Evolutionary conservation across 257 asterid genomes (phyloP).

Genomic region (Solanum habrochaites): DNA sequence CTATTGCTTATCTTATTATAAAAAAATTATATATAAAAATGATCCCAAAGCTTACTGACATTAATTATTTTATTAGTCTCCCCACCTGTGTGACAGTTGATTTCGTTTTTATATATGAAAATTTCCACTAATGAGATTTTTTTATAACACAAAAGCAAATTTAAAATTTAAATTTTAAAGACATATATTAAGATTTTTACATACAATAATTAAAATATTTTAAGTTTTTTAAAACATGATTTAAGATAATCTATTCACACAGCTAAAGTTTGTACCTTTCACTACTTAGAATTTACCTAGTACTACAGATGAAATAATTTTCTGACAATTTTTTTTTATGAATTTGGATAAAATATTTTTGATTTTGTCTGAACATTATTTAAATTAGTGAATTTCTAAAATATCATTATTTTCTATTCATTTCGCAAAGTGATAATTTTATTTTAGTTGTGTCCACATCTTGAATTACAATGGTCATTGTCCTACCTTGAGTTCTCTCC

Average conservation of each 20-base stretch:
- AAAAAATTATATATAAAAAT: neutral
- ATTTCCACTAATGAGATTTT: neutral
- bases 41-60: neutral
- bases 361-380: neutral
- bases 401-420: neutral
- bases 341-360: too few relatives aligned
- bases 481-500: neutral
- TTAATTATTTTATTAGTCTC: neutral
- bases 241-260: fast-evolving
- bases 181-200: neutral
- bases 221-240: neutral
- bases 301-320: neutral
- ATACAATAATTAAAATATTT: neutral
- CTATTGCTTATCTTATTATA: neutral
- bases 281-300: neutral
- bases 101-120: neutral
- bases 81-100: neutral
- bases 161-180: neutral
- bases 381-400: neutral
- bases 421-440: neutral
- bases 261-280: neutral
- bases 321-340: too few relatives aligned
- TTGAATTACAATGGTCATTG: neutral
- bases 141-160: neutral
- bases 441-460: neutral